Evolutionary conservation across 192 early-diverging fungal genomes (phyloP), one percentile per base, ranked within the genome.

Genomic region (Obelidium mucronatum): DNA sequence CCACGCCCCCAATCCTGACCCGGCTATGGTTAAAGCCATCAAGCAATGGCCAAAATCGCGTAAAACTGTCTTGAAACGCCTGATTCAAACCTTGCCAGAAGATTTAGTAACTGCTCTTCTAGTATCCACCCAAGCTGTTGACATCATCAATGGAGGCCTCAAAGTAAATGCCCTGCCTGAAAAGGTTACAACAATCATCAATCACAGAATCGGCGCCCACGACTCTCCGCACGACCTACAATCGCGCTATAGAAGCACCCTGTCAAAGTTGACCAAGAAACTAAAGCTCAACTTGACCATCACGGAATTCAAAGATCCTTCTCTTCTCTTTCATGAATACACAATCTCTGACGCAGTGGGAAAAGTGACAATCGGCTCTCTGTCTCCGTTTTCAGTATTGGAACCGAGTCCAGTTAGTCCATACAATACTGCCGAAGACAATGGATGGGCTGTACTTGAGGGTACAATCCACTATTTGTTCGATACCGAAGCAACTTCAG

Each of bases 151-250:
- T 26, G 85, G 85, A 13, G 85, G 85, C 36, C 74, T 81, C 34
- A 84, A 84, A 73, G 75, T 80, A 17, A 85, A 85, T 44, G 80
- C 81, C 1, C 79, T 85, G 35, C 84, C 84, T 2, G 81, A 82
- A 53, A 40, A 55, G 8, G 61, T 66, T 11, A 54, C 62, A 17
- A 74, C 77, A 5, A 2, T 64, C 1, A 70, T 82, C 53, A 85
- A 85, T 80, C 76, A 85, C 58, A 78, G 84, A 24, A 77, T 85
- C 35, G 66, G 56, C 0, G 40, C 60, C 26, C 68, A 80, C 37
- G 26, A 8, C 15, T 56, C 42, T 26, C 3, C 58, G 28, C 31
- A 31, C 3, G 44, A 26, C 28, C 40, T 77, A 28, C 58, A 75
- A 55, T 22, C 33, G 11, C 73, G 72, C 35, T 35, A 63, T 22